These are phyloP conservation scores for Calonectria naviculata DNA, from an alignment of 2,329 filamentous ascomycete species.

Conservation along the genomic window DNA sequence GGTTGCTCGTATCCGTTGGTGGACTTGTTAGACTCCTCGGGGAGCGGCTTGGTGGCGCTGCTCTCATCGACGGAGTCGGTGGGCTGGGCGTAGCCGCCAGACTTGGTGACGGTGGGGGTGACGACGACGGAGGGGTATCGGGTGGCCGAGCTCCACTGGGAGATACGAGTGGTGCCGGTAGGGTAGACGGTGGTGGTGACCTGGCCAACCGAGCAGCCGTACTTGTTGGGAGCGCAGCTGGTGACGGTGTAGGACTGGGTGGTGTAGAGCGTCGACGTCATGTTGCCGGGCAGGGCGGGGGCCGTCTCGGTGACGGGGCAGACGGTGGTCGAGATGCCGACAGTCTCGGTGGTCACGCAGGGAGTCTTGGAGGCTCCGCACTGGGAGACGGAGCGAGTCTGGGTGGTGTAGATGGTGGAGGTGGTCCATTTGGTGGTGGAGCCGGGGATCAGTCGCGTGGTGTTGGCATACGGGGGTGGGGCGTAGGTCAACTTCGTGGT, in stretches of 20 bases:
- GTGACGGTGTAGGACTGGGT: constrained; percentile 45
- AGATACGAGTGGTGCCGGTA: constrained; percentile 47
- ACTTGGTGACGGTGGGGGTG: not conserved
- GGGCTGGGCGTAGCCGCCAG: not conserved
- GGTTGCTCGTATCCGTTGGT: not conserved
- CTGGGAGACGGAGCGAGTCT: constrained; percentile 32
- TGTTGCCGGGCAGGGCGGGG: not conserved
- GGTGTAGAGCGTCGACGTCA: constrained; percentile 32
- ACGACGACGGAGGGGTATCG: not conserved
- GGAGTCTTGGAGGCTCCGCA: constrained; percentile 29
- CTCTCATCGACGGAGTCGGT: not conserved
- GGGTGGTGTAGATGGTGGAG: constrained; percentile 35
- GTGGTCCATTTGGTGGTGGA: constrained; percentile 30
- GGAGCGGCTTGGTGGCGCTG: not conserved
- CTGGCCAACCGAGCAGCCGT: constrained; percentile 42
- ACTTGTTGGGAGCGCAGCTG: constrained; percentile 38
- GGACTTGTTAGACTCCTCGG: not conserved
- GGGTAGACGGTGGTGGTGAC: constrained; percentile 39
- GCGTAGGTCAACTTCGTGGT: constrained; percentile 6
- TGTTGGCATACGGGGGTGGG: constrained; percentile 7
- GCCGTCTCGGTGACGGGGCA: constrained; percentile 19
- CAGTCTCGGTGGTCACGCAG: constrained; percentile 43
- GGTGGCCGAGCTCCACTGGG: constrained; percentile 17
- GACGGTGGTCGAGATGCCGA: constrained; percentile 21
- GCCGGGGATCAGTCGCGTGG: not conserved